phyloP scores from a whole-genome alignment of 768 basidiomycete species.

The Hirschioporus abietinus region DNA sequence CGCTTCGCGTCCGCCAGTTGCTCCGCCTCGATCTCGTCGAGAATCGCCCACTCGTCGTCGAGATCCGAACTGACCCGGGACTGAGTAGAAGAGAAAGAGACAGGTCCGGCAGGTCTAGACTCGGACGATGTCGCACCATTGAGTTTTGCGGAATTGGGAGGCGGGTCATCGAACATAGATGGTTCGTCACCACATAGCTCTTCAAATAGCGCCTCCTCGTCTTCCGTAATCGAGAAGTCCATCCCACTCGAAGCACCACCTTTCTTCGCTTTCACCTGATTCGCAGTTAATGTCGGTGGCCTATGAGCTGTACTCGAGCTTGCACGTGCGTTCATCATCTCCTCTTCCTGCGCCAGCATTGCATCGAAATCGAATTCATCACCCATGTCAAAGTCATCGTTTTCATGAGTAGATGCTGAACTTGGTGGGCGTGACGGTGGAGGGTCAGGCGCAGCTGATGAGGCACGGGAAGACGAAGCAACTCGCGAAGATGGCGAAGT shows the following conservation, averaged over 20 bases:
- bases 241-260: conserved; percentile 13
- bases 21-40: conserved; percentile 47
- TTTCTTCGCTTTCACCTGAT: conserved; percentile 7
- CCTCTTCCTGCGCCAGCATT: conserved; percentile 17
- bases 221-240: conserved; percentile 24
- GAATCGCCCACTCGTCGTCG: conserved; percentile 69
- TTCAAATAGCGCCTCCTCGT: conserved; percentile 36
- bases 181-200: conserved; percentile 18
- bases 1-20: conserved; percentile 9
- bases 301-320: conserved; percentile 5
- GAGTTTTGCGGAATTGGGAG: conserved; percentile 14
- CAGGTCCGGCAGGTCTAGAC: not conserved
- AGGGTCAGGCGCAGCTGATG: conserved; percentile 9
- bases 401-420: conserved; percentile 5
- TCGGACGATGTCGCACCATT: conserved; percentile 11
- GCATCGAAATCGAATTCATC: conserved; percentile 13
- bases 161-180: not conserved
- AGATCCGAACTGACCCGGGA: conserved; percentile 32
- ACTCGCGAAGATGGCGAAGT: conserved; percentile 5
- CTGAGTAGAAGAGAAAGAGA: not conserved
- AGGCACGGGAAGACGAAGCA: conserved; percentile 9
- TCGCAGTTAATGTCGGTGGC: conserved; percentile 7
- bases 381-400: conserved; percentile 6
- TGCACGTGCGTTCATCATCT: conserved; percentile 12
- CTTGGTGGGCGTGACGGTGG: not conserved